These are phyloP conservation scores for Scenedesmus sp. DNA, from an alignment of 163 green algal genomes.

Conservation along the genomic window DNA sequence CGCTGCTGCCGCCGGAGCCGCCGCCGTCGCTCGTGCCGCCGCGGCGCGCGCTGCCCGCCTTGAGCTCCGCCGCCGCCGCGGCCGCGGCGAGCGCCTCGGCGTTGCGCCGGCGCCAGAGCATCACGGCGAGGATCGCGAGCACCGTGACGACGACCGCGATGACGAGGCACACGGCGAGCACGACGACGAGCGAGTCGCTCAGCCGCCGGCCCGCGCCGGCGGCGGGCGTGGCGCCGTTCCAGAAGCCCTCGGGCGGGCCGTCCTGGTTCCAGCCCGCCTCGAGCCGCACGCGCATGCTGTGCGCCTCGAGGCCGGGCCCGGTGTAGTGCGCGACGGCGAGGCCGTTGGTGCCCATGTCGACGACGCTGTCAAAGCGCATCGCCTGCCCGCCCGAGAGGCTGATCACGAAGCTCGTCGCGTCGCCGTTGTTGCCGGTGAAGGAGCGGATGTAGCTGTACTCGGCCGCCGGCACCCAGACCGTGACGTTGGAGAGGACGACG, in stretches of 20 bases:
- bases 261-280: slow-evolving; percentile 19
- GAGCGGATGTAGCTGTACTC: slow-evolving; percentile 33
- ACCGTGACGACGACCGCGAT: slow-evolving; percentile 9
- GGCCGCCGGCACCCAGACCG: slow-evolving; percentile 21
- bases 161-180: slow-evolving; percentile 22
- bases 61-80: neutral
- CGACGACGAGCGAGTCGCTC: slow-evolving; percentile 7
- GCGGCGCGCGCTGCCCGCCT: no score
- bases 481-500: slow-evolving; percentile 26
- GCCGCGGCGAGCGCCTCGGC: neutral
- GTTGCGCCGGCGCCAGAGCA: slow-evolving; percentile 17
- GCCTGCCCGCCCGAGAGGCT: slow-evolving; percentile 7
- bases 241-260: slow-evolving; percentile 6
- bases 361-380: slow-evolving; percentile 7
- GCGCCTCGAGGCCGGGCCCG: neutral
- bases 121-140: slow-evolving; percentile 5
- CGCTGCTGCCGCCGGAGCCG: neutral
- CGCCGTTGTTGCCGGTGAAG: neutral
- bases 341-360: slow-evolving; percentile 8
- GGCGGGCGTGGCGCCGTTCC: neutral
- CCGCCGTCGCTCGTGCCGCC: no score
- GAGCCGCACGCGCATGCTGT: slow-evolving; percentile 11
- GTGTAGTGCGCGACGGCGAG: neutral
- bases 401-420: slow-evolving; percentile 21
- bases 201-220: neutral